These are phyloP conservation scores for Aspergillus tamarii DNA, from an alignment of 2,329 filamentous ascomycete species.

Conservation along the genomic window DNA sequence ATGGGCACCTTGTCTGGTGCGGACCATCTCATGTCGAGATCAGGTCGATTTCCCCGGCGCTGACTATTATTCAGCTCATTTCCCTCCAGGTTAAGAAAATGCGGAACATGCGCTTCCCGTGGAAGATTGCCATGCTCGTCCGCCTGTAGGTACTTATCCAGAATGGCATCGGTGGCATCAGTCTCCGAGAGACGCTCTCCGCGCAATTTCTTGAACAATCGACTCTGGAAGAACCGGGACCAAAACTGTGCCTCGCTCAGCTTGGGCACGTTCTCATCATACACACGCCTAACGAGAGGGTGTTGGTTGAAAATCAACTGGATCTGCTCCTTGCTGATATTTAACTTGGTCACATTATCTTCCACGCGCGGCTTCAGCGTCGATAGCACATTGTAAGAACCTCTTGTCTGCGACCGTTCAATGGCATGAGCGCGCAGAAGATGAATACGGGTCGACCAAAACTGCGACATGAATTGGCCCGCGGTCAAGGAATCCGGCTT, in stretches of 20 bases:
- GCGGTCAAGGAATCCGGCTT: slow-evolving; percentile 84
- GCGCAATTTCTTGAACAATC: slow-evolving; percentile 85
- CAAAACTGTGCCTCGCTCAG: slow-evolving; percentile 82
- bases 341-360: slow-evolving; percentile 75
- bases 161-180: slow-evolving; percentile 74
- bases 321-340: slow-evolving; percentile 88
- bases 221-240: slow-evolving; percentile 90
- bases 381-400: slow-evolving; percentile 91
- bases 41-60: slow-evolving; percentile 81
- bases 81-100: slow-evolving; percentile 88
- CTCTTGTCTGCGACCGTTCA: slow-evolving; percentile 81
- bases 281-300: slow-evolving; percentile 84
- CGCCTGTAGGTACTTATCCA: slow-evolving; percentile 82
- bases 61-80: slow-evolving; percentile 96
- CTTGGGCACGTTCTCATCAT: slow-evolving; percentile 89
- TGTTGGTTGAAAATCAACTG: slow-evolving; percentile 92
- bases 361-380: slow-evolving; percentile 80
- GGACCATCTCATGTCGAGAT: slow-evolving; percentile 83
- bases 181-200: slow-evolving; percentile 82
- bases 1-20: slow-evolving; percentile 80
- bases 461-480: slow-evolving; percentile 83
- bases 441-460: slow-evolving; percentile 89
- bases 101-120: slow-evolving; percentile 69
- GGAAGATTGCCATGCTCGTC: slow-evolving; percentile 61
- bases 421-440: slow-evolving; percentile 88